Base-by-base conservation (phyloP, 2,329 filamentous ascomycete genomes). In the Rugonectria rugulosa region DNA sequence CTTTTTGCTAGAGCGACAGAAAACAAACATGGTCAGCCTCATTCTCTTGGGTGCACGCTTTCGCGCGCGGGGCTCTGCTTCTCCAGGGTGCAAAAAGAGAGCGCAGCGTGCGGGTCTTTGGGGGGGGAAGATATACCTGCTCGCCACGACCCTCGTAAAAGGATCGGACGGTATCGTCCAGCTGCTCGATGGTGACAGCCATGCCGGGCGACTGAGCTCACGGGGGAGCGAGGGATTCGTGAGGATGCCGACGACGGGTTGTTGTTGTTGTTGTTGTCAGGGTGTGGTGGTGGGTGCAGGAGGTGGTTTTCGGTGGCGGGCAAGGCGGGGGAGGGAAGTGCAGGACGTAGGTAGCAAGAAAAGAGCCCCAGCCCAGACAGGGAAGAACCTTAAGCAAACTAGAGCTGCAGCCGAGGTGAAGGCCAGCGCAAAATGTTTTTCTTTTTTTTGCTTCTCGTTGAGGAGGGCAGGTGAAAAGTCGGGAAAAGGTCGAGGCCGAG, bases 131-230 rank as follows among this genome's bases (percentile, higher is more conserved):
- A 53, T 88, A 70, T 82, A 96, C 92, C 82, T 92, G 86, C 59
- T 97, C 92, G 69, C 95, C 95, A 76, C 94, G 90, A 74, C 93
- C 93, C 80, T 98, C 94, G 73, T 97, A 99, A 79, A 99, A 98
- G 81, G 91, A 88, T 75, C 91, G 93, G 83, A 98, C 94, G 66
- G 92, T 95, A 77, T 84, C 88, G 86, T 99, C 95, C 81, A 99
- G 88, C 87, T 99, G 95, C 77, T 90, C 87, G 77, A 99, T 94
- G 71, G 90, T 81, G 74, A 85, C 80, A 74, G 86, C 81, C 86
- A 88, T 88, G 75, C 73, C 79, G 67, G 51, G 56, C 43, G 50
- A 32, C 60, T 20, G 60, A 52, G 50, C 60, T 65, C 64, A 43
- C 59, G 61, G 57, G 60, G 57, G 68, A 62, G 70, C 73, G 72